phyloP scores from a whole-genome alignment of 139 green algal species.

The Coelastrella sp. region DNA sequence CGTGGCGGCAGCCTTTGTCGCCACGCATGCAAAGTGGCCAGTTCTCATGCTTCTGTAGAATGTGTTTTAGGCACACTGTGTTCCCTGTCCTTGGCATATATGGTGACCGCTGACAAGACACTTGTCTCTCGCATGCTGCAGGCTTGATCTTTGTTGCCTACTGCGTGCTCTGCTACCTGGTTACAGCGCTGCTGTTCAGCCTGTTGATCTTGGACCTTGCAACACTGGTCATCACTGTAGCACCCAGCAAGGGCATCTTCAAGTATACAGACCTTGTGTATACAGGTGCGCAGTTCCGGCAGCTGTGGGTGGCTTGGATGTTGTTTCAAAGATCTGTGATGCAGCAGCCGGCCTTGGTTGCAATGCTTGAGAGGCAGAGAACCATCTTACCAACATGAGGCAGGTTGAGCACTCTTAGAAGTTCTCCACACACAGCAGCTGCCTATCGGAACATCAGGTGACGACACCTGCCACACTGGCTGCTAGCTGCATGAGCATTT shows the following conservation, averaged over 20 bases:
- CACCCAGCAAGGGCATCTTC: slow-evolving; percentile 42
- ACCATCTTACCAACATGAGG: too few relatives aligned
- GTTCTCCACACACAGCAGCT: too few relatives aligned
- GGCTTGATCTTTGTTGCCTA: slow-evolving; percentile 53
- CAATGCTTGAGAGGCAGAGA: too few relatives aligned
- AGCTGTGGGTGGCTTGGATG: background rate
- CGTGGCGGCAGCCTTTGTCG: too few relatives aligned
- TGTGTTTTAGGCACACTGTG: background rate
- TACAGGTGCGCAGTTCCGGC: background rate
- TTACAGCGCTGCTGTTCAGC: slow-evolving; percentile 52
- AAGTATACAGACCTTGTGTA: slow-evolving; percentile 53
- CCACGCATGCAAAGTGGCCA: too few relatives aligned
- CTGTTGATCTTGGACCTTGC: slow-evolving; percentile 54
- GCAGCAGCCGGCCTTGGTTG: background rate
- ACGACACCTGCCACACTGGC: too few relatives aligned
- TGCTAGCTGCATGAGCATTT: too few relatives aligned
- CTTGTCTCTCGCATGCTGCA: background rate
- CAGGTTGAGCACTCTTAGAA: too few relatives aligned
- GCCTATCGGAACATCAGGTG: too few relatives aligned
- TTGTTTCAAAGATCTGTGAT: background rate
- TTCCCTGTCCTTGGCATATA: too few relatives aligned
- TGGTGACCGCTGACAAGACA: background rate
- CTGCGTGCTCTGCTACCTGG: slow-evolving; percentile 53
- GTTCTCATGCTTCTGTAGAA: background rate
- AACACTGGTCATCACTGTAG: slow-evolving; percentile 36